phyloP scores from a whole-genome alignment of 1,284 basidiomycete genomes.

The Puccinia brachypodii region DNA sequence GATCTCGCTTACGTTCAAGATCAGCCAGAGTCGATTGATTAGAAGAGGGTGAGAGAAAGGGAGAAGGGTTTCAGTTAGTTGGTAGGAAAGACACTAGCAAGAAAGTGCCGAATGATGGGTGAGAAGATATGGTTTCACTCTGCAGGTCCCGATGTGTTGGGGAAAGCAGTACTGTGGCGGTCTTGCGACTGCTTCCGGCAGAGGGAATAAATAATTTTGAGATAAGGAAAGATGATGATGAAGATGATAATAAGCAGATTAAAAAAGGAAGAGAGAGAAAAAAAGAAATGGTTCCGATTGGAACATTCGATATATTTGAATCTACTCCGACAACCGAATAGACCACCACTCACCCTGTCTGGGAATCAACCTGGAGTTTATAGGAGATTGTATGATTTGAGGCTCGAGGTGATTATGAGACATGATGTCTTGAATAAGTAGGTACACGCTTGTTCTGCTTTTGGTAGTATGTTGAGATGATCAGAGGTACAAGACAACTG shows the following conservation, averaged over 20 bases:
- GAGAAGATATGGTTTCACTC: too few relatives aligned
- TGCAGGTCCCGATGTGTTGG: too few relatives aligned
- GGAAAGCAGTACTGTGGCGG: too few relatives aligned
- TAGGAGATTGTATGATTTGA: not conserved
- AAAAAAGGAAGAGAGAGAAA: not conserved
- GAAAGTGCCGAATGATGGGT: not conserved
- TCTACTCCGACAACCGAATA: not conserved
- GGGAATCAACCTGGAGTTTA: not conserved
- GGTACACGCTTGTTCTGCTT: not conserved
- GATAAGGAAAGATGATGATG: not conserved
- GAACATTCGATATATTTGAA: not conserved
- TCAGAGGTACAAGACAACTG: too few relatives aligned
- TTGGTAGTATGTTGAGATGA: not conserved
- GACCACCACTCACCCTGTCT: constrained; percentile 8
- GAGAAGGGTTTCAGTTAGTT: not conserved
- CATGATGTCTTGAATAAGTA: not conserved
- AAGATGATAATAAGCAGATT: not conserved
- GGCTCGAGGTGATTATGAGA: not conserved
- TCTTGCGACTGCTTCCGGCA: too few relatives aligned
- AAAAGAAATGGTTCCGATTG: constrained; percentile 1
- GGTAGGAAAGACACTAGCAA: not conserved
- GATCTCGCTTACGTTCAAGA: constrained; percentile 28
- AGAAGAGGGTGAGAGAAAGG: not conserved
- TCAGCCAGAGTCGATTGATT: not conserved
- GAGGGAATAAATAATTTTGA: not conserved